phyloP scores from a whole-genome alignment of 2,329 filamentous ascomycete genomes.

The Aspergillus calidoustus region DNA sequence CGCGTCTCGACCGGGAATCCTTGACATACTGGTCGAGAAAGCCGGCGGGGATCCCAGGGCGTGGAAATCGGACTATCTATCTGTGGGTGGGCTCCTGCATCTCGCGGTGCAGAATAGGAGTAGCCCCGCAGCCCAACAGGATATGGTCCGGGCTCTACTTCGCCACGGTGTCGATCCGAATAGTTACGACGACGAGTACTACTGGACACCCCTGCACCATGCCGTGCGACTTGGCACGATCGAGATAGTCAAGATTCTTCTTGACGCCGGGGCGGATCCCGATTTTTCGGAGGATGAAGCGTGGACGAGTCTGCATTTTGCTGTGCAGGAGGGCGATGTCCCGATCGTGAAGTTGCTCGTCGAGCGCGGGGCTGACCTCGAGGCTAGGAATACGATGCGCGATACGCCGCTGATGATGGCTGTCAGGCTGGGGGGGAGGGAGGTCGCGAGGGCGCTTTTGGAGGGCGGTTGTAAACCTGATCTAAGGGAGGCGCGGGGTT shows the following conservation, averaged over 20 bases:
- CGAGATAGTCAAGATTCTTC: neutral
- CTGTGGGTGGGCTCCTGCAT: neutral
- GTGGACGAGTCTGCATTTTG: neutral
- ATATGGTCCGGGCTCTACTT: neutral
- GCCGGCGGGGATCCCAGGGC: neutral
- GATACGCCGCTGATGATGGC: neutral
- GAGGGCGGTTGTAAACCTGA: neutral
- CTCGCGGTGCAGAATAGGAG: neutral
- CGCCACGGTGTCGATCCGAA: neutral
- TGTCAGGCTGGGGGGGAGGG: neutral
- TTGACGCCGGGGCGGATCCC: neutral
- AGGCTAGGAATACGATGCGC: neutral
- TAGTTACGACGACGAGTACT: neutral
- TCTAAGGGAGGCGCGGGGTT: neutral
- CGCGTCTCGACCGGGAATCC: neutral
- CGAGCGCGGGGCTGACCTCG: neutral
- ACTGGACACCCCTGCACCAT: neutral
- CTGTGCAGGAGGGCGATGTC: neutral
- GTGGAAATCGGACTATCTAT: neutral
- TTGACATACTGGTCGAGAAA: neutral
- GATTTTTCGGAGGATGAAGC: neutral
- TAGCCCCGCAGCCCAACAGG: too few species aligned
- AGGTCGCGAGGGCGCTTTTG: neutral
- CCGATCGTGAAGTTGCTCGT: neutral
- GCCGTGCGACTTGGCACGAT: neutral